Evolutionary conservation across 2,329 filamentous ascomycete species (phyloP), one percentile per base, ranked within the genome.

Genomic region (Fusarium palustre): DNA sequence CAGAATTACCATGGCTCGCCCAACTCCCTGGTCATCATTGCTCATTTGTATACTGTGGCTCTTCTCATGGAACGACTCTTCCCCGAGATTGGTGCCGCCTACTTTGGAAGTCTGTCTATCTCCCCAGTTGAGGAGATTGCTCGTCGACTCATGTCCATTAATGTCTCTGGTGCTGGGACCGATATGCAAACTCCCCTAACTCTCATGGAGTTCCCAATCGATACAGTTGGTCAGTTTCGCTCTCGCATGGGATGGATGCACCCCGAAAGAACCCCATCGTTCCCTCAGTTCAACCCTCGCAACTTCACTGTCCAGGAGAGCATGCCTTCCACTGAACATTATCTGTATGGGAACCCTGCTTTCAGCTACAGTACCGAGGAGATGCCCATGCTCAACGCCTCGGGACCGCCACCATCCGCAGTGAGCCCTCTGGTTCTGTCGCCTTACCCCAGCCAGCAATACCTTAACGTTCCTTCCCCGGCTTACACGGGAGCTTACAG

Each of bases 41-140:
- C 94, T 13, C 92, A 98, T 77, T 93, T 97, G 79, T 98, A 97
- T 81, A 94, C 93, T 1, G 89, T 94, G 20, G 94, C 93, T 5
- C 85, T 98, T 63, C 88, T 93, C 39, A 88, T 98, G 81, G 94
- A 97, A 80, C 92, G 93, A 18, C 86, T 97, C 65, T 97, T 97
- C 78, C 94, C 94, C 4, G 93, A 97, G 77, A 91, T 97, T 71
- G 94, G 94, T 47, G 91, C 93, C 22, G 91, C 93, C 49, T 97
- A 97, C 79, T 94, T 95, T 73, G 92, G 92, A 48, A 91, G 90
- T 71, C 85, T 97, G 70, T 91, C 92, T 18, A 87, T 97, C 46
- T 85, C 86, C 3, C 93, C 94, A 0, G 89, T 98, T 33, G 93
- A 97, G 78, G 91, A 96, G 76, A 97, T 97, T 74, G 90, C 93